Evolutionary conservation across 176 grass and related monocot species (phyloP).

Genomic region (Urochloa ruziziensis): DNA sequence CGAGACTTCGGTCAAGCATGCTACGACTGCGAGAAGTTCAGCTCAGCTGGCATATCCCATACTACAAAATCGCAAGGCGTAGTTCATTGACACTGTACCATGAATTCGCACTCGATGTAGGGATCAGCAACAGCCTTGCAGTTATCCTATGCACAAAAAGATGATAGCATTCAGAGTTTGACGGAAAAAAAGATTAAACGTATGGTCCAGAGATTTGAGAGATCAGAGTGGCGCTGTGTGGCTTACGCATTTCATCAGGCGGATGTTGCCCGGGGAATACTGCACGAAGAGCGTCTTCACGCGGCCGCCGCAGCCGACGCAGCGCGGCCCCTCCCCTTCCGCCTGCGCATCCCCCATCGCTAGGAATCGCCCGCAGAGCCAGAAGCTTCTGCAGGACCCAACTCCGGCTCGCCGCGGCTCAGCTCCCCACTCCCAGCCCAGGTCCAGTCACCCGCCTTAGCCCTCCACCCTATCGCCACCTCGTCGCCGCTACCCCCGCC

Average conservation of each 20-base stretch:
- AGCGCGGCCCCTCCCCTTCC: conserved; percentile 45
- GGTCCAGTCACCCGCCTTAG: background rate
- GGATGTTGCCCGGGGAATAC: conserved; percentile 93
- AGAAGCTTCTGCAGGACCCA: background rate
- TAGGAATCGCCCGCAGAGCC: background rate
- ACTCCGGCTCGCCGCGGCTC: background rate
- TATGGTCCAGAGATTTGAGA: background rate
- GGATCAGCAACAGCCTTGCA: conserved; percentile 93
- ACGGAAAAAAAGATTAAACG: background rate
- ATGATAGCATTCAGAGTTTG: background rate
- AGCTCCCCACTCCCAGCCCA: background rate
- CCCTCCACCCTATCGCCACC: background rate
- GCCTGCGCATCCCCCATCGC: conserved; percentile 16
- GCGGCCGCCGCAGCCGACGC: conserved; percentile 62
- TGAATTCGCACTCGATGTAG: conserved; percentile 97
- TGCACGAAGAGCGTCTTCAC: conserved; percentile 79
- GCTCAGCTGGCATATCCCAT: background rate
- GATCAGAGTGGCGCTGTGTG: background rate
- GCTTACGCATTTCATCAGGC: conserved; percentile 96
- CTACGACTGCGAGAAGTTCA: background rate
- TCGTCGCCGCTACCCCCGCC: background rate
- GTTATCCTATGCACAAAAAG: conserved; percentile 43
- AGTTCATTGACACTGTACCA: conserved; percentile 33
- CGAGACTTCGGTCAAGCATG: background rate
- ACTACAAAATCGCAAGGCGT: background rate